Conservation (phyloP, 2,329 filamentous ascomycete genomes). For the Tricladium varicosporioides region DNA sequence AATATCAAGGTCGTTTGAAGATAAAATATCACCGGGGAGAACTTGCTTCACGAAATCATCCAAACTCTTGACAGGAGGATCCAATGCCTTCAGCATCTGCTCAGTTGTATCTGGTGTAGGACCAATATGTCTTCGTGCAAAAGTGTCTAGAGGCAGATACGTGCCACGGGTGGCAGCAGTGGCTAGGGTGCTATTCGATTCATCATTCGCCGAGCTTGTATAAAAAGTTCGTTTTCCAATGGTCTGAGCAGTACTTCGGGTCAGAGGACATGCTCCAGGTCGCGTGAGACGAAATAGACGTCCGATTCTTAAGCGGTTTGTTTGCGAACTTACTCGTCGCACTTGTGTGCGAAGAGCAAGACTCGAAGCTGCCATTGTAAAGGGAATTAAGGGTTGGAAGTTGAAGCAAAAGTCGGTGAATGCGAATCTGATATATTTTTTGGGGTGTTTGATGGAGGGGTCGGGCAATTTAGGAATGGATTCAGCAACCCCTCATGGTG, state of each 20-base stretch:
- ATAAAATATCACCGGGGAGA: conserved; percentile 75
- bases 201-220: conserved; percentile 31
- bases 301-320: conserved; percentile 14
- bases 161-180: conserved; percentile 32
- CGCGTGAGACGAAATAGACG: conserved; percentile 19
- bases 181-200: conserved; percentile 21
- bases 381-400: conserved; percentile 5
- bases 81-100: conserved; percentile 77
- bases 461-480: conserved; percentile 18
- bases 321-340: conserved; percentile 20
- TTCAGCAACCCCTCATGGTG: conserved; percentile 13
- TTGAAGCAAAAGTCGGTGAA: conserved; percentile 17
- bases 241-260: conserved; percentile 9
- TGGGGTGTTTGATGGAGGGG: conserved; percentile 19
- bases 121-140: conserved; percentile 83
- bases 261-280: conserved; percentile 23
- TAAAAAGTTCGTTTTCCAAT: conserved; percentile 32
- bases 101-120: conserved; percentile 67
- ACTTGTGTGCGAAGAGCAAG: conserved; percentile 26
- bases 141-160: conserved; percentile 52
- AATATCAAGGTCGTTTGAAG: conserved; percentile 60
- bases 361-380: conserved; percentile 27
- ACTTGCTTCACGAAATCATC: conserved; percentile 86
- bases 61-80: conserved; percentile 69
- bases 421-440: background rate